Evolutionary conservation across 2,329 filamentous ascomycete species (phyloP).

Genomic region (Hypoxylon sp.): DNA sequence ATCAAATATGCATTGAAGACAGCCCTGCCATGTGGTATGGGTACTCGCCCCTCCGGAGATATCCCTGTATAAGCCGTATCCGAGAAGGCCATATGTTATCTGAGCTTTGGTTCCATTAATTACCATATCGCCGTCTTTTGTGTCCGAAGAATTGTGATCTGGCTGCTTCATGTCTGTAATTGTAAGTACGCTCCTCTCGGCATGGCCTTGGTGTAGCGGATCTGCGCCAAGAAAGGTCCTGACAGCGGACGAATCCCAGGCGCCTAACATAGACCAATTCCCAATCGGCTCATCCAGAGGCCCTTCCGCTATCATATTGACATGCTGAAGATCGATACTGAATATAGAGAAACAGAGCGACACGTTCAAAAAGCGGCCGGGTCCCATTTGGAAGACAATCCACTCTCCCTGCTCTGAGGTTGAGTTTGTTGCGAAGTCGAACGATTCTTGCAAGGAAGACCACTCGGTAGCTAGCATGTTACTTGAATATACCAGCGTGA

Average conservation of each 20-base stretch:
- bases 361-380: background rate
- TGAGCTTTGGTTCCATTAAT: background rate
- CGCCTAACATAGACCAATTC: background rate
- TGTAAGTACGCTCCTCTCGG: background rate
- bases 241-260: background rate
- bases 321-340: background rate
- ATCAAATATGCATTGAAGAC: background rate
- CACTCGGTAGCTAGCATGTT: background rate
- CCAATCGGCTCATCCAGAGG: background rate
- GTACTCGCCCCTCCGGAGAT: background rate
- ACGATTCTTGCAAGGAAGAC: background rate
- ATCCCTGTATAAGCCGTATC: background rate
- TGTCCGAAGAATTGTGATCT: background rate
- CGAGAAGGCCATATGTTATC: background rate
- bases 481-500: background rate
- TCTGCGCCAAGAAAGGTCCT: background rate
- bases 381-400: background rate
- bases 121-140: too few relatives aligned
- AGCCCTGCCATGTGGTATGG: background rate
- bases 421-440: background rate
- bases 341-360: background rate
- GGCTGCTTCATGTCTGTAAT: background rate
- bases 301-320: background rate
- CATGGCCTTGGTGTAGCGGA: background rate
- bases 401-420: background rate